These are phyloP conservation scores for Arthroderma uncinatum DNA, from an alignment of 2,329 filamentous ascomycete species.

Conservation along the genomic window DNA sequence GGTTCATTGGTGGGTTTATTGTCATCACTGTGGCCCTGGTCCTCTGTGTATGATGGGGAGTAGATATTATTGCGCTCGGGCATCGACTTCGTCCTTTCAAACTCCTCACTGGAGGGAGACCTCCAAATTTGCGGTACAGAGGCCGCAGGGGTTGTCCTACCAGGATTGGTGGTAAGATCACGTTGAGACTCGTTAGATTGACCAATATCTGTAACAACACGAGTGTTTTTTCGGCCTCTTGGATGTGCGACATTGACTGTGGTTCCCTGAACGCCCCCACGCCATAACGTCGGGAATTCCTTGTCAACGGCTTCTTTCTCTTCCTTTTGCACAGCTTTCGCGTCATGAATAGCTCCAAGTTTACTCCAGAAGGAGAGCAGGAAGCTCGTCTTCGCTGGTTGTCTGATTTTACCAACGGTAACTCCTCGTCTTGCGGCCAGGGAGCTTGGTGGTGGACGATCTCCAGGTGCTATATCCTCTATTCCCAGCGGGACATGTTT, in stretches of 20 bases:
- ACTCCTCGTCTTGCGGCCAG: constrained; percentile 49
- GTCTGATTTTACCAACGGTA: constrained; percentile 37
- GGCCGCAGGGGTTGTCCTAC: not conserved
- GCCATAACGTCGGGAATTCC: not conserved
- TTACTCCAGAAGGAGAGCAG: constrained; percentile 73
- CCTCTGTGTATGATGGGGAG: not conserved
- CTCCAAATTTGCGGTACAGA: not conserved
- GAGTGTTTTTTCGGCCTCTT: constrained; percentile 8
- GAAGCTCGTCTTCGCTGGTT: constrained; percentile 53
- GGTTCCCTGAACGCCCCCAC: constrained; percentile 1
- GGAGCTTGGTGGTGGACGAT: constrained; percentile 72
- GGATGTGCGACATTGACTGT: not conserved
- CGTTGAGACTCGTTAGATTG: constrained; percentile 15
- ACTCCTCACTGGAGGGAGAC: not conserved
- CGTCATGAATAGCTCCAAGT: constrained; percentile 84
- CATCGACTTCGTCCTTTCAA: not conserved
- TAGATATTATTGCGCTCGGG: not conserved
- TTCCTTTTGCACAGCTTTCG: constrained; percentile 47
- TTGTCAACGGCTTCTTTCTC: not conserved
- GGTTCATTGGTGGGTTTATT: not conserved
- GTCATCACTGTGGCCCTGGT: no score
- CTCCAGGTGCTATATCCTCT: constrained; percentile 56
- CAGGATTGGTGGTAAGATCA: not conserved
- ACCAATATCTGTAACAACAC: constrained; percentile 18
- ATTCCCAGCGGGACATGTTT: constrained; percentile 64